Evolutionary conservation across 495 filamentous ascomycete species (phyloP).

Genomic region (Hypoxylon lienhwacheense): DNA sequence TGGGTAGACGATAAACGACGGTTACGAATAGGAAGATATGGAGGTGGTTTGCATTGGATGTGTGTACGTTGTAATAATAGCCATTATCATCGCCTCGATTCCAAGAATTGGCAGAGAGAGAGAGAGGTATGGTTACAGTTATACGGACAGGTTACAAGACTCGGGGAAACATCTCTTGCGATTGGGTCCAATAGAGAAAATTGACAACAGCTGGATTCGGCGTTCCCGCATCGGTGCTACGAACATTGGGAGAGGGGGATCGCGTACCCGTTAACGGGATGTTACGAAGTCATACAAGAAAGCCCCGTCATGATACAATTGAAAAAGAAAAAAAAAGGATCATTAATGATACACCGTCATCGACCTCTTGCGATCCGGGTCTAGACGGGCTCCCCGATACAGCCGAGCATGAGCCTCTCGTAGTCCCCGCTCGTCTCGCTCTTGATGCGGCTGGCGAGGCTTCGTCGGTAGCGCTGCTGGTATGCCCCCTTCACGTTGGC

Average conservation of each 20-base stretch:
- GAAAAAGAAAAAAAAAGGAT: neutral
- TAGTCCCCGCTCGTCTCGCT: constrained; percentile 90
- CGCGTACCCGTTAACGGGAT: neutral
- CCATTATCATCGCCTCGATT: too few relatives aligned
- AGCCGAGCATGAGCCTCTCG: constrained; percentile 65
- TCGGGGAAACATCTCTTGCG: too few relatives aligned
- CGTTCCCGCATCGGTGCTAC: neutral
- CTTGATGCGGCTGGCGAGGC: constrained; percentile 65
- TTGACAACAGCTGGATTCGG: neutral
- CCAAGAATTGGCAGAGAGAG: too few relatives aligned
- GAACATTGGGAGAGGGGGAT: neutral
- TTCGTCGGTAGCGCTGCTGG: constrained; percentile 60
- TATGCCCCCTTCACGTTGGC: constrained; percentile 75
- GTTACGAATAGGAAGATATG: too few relatives aligned
- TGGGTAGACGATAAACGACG: too few relatives aligned
- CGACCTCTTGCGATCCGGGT: neutral
- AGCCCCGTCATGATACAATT: neutral
- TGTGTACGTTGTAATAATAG: too few relatives aligned
- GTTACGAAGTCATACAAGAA: constrained; percentile 1
- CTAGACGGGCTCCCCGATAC: constrained; percentile 45
- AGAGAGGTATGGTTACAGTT: too few relatives aligned
- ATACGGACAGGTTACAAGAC: too few relatives aligned
- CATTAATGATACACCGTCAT: too few relatives aligned
- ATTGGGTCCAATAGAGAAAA: too few relatives aligned
- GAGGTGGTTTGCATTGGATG: too few relatives aligned